phyloP scores from a whole-genome alignment of 306 rosid species.

The Gillenia trifoliata region DNA sequence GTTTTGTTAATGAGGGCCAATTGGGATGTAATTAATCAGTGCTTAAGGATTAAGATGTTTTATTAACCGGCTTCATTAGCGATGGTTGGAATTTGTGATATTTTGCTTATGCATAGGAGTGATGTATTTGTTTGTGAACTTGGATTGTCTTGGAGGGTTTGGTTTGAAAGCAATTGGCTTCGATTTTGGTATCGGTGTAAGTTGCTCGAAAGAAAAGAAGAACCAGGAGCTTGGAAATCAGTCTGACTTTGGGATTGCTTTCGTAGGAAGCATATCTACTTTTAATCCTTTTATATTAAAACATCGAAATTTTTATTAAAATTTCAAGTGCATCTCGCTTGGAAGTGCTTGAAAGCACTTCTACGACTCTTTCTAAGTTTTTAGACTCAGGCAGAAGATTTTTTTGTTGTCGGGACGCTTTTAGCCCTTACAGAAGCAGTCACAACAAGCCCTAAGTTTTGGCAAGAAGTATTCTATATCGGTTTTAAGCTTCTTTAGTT shows the following conservation, averaged over 20 bases:
- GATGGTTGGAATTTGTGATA: not conserved
- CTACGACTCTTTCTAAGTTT: too few relatives aligned
- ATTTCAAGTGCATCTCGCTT: too few relatives aligned
- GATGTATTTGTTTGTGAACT: too few relatives aligned
- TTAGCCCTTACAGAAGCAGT: not conserved
- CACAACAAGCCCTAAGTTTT: not conserved
- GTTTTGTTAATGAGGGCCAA: not conserved
- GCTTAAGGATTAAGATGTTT: not conserved
- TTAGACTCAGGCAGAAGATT: too few relatives aligned
- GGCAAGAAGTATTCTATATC: not conserved
- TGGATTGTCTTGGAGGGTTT: not conserved
- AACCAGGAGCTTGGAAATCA: not conserved
- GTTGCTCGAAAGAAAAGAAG: not conserved
- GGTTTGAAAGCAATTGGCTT: not conserved
- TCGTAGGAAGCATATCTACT: too few relatives aligned
- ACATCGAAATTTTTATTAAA: too few relatives aligned
- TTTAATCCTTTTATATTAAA: too few relatives aligned
- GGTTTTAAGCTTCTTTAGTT: not conserved
- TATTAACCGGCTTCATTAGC: too few relatives aligned
- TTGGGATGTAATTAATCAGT: not conserved
- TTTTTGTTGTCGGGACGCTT: too few relatives aligned
- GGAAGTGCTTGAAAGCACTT: too few relatives aligned
- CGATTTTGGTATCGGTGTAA: not conserved
- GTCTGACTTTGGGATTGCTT: too few relatives aligned
- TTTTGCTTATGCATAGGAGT: not conserved